A percentile compares a stretch with the other conserved stretches of the same genome.
phyloP scores from a whole-genome alignment of 176 grass and related monocot species.

The Metroxylon sagu region DNA sequence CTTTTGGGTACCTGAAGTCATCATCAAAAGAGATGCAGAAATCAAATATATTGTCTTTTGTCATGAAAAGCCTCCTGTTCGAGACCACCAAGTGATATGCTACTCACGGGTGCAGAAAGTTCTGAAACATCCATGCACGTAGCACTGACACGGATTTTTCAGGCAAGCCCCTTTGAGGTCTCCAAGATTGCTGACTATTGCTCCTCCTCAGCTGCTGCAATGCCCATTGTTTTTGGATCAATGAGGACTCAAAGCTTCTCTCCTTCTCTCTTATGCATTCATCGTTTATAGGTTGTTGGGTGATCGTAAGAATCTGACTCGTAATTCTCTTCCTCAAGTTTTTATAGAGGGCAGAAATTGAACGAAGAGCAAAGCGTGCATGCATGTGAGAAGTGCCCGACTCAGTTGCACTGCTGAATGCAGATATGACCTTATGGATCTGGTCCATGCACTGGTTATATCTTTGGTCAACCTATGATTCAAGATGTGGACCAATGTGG shows the following conservation, averaged over 20 bases:
- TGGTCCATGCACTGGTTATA: slow-evolving; percentile 74
- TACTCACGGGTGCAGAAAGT: slow-evolving; percentile 91
- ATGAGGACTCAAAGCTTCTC: slow-evolving; percentile 43
- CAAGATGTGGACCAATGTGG: neutral
- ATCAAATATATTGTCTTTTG: neutral
- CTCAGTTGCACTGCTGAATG: slow-evolving; percentile 37
- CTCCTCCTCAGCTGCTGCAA: slow-evolving; percentile 38
- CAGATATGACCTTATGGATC: slow-evolving; percentile 50
- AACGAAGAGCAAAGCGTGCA: slow-evolving; percentile 45
- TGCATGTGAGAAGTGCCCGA: slow-evolving; percentile 16
- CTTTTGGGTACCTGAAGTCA: slow-evolving; percentile 60
- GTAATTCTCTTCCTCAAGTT: slow-evolving; percentile 39
- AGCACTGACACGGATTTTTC: slow-evolving; percentile 79
- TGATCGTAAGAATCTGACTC: slow-evolving; percentile 28
- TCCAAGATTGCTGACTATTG: slow-evolving; percentile 59
- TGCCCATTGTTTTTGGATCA: slow-evolving; percentile 73
- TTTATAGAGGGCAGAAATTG: slow-evolving; percentile 45
- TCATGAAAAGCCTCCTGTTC: too few relatives aligned
- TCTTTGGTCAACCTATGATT: slow-evolving; percentile 52
- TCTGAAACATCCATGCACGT: slow-evolving; percentile 80
- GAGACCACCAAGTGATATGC: neutral
- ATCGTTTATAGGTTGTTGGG: neutral
- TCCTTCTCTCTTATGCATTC: slow-evolving; percentile 32
- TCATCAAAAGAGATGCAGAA: neutral
- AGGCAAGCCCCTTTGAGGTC: slow-evolving; percentile 74